Evolutionary conservation across 2,329 filamentous ascomycete species (phyloP).

Genomic region (Sporothrix curviconia): DNA sequence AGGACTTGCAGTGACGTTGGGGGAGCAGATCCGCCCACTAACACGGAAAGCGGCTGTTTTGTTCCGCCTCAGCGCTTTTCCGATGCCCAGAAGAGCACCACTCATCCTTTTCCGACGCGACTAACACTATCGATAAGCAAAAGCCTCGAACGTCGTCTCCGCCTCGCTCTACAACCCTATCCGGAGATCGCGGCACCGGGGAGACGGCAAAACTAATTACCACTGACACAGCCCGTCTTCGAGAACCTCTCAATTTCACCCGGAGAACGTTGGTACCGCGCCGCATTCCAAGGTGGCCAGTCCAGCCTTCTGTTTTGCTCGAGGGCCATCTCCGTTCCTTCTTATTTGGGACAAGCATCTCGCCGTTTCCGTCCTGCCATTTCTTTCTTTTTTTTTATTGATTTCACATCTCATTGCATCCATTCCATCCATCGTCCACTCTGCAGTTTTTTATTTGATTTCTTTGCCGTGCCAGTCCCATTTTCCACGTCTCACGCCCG

Average conservation of each 20-base stretch:
- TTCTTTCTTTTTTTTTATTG: neutral
- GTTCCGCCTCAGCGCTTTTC: neutral
- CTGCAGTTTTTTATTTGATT: neutral
- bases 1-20: neutral
- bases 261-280: too few relatives aligned
- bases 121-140: constrained; percentile 3
- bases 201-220: too few relatives aligned
- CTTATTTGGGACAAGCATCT: neutral
- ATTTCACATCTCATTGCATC: neutral
- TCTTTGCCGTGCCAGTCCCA: too few relatives aligned
- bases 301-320: too few relatives aligned
- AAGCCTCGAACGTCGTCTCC: too few relatives aligned
- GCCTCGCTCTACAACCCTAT: neutral
- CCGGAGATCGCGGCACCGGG: too few relatives aligned
- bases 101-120: neutral
- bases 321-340: neutral
- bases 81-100: neutral
- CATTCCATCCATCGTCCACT: neutral
- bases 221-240: too few relatives aligned
- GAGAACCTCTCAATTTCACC: too few relatives aligned
- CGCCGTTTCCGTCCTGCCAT: neutral
- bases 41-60: neutral
- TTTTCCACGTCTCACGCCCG: too few relatives aligned
- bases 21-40: neutral
- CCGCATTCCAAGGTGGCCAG: too few relatives aligned